Percentiles rank a stretch among this genome's conserved stretches.
Conservation (phyloP, 352 stramenopile genomes). For the Globisporangium iwayamae region DNA sequence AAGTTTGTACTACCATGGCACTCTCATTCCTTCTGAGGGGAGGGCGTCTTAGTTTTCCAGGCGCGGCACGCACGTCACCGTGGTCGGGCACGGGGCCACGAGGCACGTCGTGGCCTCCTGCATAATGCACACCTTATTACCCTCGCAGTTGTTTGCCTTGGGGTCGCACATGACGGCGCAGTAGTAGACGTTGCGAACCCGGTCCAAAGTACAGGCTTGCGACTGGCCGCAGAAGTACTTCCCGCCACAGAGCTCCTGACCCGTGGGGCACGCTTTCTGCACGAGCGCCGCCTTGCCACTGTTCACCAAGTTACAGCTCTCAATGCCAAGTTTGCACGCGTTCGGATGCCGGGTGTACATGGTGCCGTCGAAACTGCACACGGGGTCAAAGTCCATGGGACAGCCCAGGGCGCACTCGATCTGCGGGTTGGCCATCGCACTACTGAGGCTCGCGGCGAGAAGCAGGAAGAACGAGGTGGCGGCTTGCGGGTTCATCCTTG, state of each 20-base stretch:
- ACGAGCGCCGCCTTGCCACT: background rate
- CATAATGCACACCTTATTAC: background rate
- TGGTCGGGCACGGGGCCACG: background rate
- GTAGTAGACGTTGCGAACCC: background rate
- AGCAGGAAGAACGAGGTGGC: background rate
- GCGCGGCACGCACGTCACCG: background rate
- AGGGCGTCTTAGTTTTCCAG: background rate
- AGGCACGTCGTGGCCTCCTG: background rate
- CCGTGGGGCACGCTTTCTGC: background rate
- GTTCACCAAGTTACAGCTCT: background rate
- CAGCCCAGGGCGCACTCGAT: background rate
- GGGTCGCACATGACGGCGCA: background rate
- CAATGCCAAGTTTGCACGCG: background rate
- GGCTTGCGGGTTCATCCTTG: background rate
- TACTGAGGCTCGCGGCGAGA: background rate
- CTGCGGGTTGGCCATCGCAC: background rate
- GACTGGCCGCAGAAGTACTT: background rate
- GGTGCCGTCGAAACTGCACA: background rate
- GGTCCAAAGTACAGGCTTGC: background rate
- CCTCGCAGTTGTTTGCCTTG: background rate
- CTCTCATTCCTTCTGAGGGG: no score
- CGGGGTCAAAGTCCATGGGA: background rate
- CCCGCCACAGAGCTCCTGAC: background rate
- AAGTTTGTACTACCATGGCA: no score
- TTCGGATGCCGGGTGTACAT: background rate